A percentile compares a stretch with the other conserved stretches of the same genome.
These are phyloP conservation scores for Lobosporangium transversale DNA, from an alignment of 192 early-diverging fungal genomes.

Conservation along the genomic window DNA sequence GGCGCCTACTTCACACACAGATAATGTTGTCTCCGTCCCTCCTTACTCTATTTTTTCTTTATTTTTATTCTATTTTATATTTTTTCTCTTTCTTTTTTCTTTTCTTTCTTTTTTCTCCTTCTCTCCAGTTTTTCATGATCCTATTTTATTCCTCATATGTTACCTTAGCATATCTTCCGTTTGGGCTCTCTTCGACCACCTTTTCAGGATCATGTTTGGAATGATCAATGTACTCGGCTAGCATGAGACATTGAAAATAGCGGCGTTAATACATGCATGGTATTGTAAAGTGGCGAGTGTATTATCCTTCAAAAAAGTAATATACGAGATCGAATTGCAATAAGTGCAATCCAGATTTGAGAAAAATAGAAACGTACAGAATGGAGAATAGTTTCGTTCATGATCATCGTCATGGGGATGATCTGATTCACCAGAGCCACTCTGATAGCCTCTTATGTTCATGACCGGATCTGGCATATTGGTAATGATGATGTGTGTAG, in stretches of 20 bases:
- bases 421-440: conserved; percentile 40
- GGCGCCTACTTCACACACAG: too few species aligned
- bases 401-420: conserved; percentile 43
- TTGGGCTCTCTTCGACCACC: conserved; percentile 64
- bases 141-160: background rate
- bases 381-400: conserved; percentile 32
- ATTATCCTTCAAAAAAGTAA: too few species aligned
- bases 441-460: conserved; percentile 23
- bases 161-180: conserved; percentile 62
- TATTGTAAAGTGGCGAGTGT: too few species aligned
- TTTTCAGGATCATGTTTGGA: conserved; percentile 64
- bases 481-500: background rate
- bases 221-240: conserved; percentile 57
- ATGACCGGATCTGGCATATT: conserved; percentile 35
- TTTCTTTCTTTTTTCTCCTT: background rate
- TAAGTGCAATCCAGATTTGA: background rate
- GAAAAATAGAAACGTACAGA: conserved; percentile 17
- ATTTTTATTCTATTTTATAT: too few species aligned
- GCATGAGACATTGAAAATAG: background rate
- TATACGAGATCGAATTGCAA: background rate
- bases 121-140: background rate
- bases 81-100: conserved; percentile 5
- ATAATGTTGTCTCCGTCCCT: too few species aligned
- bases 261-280: background rate
- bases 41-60: too few species aligned